Evolutionary conservation across 2,329 filamentous ascomycete species (phyloP), one percentile per base, ranked within the genome.

Genomic region (Cercospora berteroae): DNA sequence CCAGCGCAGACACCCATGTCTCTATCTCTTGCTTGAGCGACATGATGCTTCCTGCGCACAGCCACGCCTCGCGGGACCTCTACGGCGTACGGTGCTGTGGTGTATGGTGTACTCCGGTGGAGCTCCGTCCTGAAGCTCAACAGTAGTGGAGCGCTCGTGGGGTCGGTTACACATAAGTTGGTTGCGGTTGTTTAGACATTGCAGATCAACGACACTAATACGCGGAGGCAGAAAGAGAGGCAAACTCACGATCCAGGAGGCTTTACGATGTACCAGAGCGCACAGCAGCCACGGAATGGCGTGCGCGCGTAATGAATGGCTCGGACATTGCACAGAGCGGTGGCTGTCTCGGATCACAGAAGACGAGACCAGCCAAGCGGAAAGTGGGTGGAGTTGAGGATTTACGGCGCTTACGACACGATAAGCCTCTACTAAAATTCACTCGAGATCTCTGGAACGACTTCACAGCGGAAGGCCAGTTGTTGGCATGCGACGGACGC

Each of bases 1-100:
- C 89, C 64, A 99, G 88, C 80, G 95, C 95, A 79, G 90, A 85
- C 73, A 98, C 95, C 95, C 95, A 99, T 60, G 93, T 96, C 83
- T 98, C 94, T 81, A 99, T 99, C 90, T 99, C 95, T 94, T 83
- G 81, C 78, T 83, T 83, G 71, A 84, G 80, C 76, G 82, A 83
- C 82, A 84, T 83, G 75, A 75, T 71, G 67, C 60, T 48, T 52
- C 50, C 18, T 27, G 23, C 42, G 60, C 42, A 27, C 59, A 20
- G 42, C 59, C 27, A 42, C 25, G 42, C 25, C 36, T 61, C 27
- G 20, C 25, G 33, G 23, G 16, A 61, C 23, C 33, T 39, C 61
- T 64, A 39, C 31, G 16, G 60, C 50, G 60, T 63, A 63, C 60
- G 48, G 20, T 25, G 48, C 48, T 56, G 61, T 20, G 60, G 60